Evolutionary conservation across 805 yeast genomes (phyloP), one percentile per base, ranked within the genome.

Genomic region (Metschnikowia drakensbergensis): DNA sequence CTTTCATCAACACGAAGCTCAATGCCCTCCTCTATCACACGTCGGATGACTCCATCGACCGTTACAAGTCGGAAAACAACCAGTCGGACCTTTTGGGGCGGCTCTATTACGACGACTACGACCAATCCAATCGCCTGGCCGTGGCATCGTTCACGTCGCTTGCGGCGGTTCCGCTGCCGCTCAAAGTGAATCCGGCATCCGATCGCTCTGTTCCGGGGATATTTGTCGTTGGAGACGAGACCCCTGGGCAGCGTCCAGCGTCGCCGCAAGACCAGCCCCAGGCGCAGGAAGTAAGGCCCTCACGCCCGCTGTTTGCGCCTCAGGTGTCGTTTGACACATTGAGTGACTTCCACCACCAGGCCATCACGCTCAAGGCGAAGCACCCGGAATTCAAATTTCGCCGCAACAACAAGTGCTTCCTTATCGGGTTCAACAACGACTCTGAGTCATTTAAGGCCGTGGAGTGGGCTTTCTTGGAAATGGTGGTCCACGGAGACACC

Each of bases 391-490:
- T 71, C 59, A 68, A 63, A 49, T 73, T 73, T 53, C 64, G 77
- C 49, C 59, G 77, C 43, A 72, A 72, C 54, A 73, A 73, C 58
- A 73, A 72, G 54, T 69, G 75, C 11, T 68, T 61, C 43, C 62
- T 73, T 38, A 58, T 69, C 3, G 77, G 76, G 3, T 73, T 60
- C 58, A 69, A 68, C 54, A 57, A 63, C 39, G 75, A 70, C 50
- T 39, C 52, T 10, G 75, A 69, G 52, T 68, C 74, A 8, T 51
- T 66, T 34, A 63, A 60, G 47, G 76, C 77, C 4, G 67, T 72
- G 23, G 71, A 69, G 47, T 73, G 77, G 77, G 59, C 72, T 29
- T 68, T 73, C 54, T 75, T 71, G 50, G 75, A 73, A 53, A 64
- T 73, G 69, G 63, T 70, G 9, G 60, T 71, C 27, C 60, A 69